Conservation (phyloP, 208 protist species). For the Leishmania aethiopica region DNA sequence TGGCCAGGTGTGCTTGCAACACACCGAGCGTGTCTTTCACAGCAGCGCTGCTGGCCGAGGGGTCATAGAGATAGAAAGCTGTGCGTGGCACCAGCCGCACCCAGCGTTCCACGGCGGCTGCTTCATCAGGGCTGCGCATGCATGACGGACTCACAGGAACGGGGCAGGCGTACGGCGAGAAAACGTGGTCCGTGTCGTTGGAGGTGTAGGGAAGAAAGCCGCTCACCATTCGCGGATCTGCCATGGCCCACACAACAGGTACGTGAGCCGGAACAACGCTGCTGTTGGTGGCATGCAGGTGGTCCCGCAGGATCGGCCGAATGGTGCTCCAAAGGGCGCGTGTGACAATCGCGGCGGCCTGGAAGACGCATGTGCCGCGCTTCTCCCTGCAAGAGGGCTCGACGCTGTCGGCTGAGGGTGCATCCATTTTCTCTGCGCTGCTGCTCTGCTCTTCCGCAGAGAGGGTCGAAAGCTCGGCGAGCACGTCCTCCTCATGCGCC, state of each 20-base stretch:
- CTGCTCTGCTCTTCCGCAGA: neutral
- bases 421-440: conserved; percentile 7
- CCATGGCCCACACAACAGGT: conserved; percentile 51
- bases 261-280: conserved; percentile 28
- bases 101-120: conserved; percentile 14
- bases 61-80: conserved; percentile 28
- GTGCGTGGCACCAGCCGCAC: conserved; percentile 25
- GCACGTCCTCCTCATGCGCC: conserved; percentile 36
- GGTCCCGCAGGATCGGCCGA: conserved; percentile 9
- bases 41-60: conserved; percentile 4
- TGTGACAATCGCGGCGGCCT: conserved; percentile 21
- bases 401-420: neutral
- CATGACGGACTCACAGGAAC: neutral
- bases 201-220: conserved; percentile 24
- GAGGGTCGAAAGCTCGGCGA: conserved; percentile 15
- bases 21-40: conserved; percentile 21
- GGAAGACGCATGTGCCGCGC: neutral
- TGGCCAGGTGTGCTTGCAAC: conserved; percentile 10
- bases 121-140: neutral
- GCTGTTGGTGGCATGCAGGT: conserved; percentile 6
- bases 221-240: conserved; percentile 34
- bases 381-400: conserved; percentile 8
- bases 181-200: neutral
- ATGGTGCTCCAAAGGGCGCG: conserved; percentile 35
- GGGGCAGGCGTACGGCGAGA: neutral